Percentiles rank a stretch among this genome's conserved stretches.
These are phyloP conservation scores for Excoecaria cochinchinensis DNA, from an alignment of 345 rosid species.

Conservation along the genomic window DNA sequence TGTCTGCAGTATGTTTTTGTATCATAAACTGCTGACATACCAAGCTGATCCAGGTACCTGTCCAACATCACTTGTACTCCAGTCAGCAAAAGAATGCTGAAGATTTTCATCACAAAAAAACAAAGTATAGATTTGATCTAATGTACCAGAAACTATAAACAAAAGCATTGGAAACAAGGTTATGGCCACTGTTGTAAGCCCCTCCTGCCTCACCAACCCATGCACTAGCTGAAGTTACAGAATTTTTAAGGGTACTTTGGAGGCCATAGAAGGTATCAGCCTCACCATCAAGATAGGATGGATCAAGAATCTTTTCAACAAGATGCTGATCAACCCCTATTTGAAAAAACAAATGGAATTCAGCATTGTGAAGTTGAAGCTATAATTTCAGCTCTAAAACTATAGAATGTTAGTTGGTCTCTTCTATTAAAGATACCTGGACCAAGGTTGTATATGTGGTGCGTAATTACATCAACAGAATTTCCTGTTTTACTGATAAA, in stretches of 20 bases:
- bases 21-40: slow-evolving; percentile 61
- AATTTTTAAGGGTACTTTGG: slow-evolving; percentile 45
- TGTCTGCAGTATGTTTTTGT: slow-evolving; percentile 94
- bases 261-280: slow-evolving; percentile 51
- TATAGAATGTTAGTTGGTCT: slow-evolving; percentile 6
- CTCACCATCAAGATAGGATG: slow-evolving; percentile 61
- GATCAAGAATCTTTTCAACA: slow-evolving; percentile 72
- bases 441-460: slow-evolving; percentile 92
- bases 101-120: slow-evolving; percentile 64
- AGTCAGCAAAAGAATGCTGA: not conserved
- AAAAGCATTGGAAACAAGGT: slow-evolving; percentile 78
- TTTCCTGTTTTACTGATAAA: slow-evolving; percentile 49
- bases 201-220: slow-evolving; percentile 99
- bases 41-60: slow-evolving; percentile 97
- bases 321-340: slow-evolving; percentile 67
- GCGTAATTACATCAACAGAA: slow-evolving; percentile 62
- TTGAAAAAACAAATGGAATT: not conserved
- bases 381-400: not conserved
- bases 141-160: slow-evolving; percentile 89
- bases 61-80: slow-evolving; percentile 10
- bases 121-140: slow-evolving; percentile 40
- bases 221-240: slow-evolving; percentile 55
- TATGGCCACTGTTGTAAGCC: slow-evolving; percentile 86
- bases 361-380: slow-evolving; percentile 18
- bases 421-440: slow-evolving; percentile 53